These are phyloP conservation scores for Geotrichum siamense DNA, from an alignment of 1,139 yeast genomes.

Conservation along the genomic window DNA sequence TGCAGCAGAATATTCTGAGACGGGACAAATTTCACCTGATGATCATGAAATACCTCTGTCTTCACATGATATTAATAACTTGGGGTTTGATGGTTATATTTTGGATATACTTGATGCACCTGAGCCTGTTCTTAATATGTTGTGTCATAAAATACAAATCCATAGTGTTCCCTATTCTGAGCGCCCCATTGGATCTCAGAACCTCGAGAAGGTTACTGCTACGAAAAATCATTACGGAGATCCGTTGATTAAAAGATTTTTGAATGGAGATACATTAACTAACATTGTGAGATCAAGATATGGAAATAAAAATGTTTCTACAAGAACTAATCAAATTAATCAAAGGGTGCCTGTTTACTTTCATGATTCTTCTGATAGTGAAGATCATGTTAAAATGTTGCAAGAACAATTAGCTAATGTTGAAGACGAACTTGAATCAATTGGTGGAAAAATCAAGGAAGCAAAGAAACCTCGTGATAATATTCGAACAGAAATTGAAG, in stretches of 20 bases:
- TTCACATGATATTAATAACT: constrained; percentile 35
- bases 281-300: constrained; percentile 44
- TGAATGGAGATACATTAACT: constrained; percentile 52
- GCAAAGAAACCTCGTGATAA: background rate
- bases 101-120: constrained; percentile 74
- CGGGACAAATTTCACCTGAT: constrained; percentile 21
- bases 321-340: constrained; percentile 2
- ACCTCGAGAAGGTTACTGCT: background rate
- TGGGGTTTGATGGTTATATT: constrained; percentile 77
- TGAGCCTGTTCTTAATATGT: constrained; percentile 61
- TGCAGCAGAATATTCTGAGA: constrained; percentile 40
- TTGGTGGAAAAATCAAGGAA: background rate
- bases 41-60: constrained; percentile 32
- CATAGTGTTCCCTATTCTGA: constrained; percentile 60
- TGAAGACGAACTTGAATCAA: background rate
- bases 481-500: background rate
- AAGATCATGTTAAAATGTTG: background rate
- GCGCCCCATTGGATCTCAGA: constrained; percentile 28
- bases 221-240: constrained; percentile 32
- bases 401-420: background rate
- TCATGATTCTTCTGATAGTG: constrained; percentile 2
- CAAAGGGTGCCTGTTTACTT: constrained; percentile 6
- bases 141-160: constrained; percentile 52
- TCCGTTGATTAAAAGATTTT: constrained; percentile 47
- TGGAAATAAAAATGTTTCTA: constrained; percentile 15